Conservation (phyloP, 2,329 filamentous ascomycete species). For the Phaeosphaeriaceae sp. region DNA sequence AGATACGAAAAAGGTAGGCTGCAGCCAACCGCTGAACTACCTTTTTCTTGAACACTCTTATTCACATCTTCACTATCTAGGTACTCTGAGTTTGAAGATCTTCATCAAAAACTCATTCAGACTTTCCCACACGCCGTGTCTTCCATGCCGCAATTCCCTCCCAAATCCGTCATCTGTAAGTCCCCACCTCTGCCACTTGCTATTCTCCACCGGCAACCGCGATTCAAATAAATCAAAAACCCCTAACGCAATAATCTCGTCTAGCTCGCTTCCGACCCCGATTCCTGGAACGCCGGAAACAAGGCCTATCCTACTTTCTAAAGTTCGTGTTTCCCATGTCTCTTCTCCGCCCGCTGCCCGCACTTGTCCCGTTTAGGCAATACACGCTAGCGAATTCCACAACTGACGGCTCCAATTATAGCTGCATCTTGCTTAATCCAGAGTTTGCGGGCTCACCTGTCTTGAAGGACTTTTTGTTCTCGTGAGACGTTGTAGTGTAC, state of each 20-base stretch:
- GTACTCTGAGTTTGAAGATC: constrained; percentile 92
- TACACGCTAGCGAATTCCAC: too few relatives aligned
- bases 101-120: constrained; percentile 73
- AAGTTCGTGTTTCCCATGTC: constrained; percentile 68
- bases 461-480: constrained; percentile 87
- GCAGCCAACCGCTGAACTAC: too few relatives aligned
- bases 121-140: constrained; percentile 85
- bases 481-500: too few relatives aligned
- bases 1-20: constrained; percentile 63
- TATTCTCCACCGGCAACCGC: constrained; percentile 33
- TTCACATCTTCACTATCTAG: too few relatives aligned
- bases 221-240: too few relatives aligned
- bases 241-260: not conserved
- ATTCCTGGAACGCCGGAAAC: constrained; percentile 84
- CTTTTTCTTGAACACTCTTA: too few relatives aligned
- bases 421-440: constrained; percentile 89
- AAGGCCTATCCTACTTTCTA: constrained; percentile 88
- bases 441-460: constrained; percentile 93
- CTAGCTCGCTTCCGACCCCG: constrained; percentile 73
- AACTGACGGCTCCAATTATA: too few relatives aligned
- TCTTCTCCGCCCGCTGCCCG: too few relatives aligned
- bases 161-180: constrained; percentile 87
- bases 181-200: constrained; percentile 21
- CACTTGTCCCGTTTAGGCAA: too few relatives aligned
- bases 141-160: constrained; percentile 87